These are phyloP conservation scores for Alternaria rosae DNA, from an alignment of 2,329 filamentous ascomycete genomes.

Conservation along the genomic window DNA sequence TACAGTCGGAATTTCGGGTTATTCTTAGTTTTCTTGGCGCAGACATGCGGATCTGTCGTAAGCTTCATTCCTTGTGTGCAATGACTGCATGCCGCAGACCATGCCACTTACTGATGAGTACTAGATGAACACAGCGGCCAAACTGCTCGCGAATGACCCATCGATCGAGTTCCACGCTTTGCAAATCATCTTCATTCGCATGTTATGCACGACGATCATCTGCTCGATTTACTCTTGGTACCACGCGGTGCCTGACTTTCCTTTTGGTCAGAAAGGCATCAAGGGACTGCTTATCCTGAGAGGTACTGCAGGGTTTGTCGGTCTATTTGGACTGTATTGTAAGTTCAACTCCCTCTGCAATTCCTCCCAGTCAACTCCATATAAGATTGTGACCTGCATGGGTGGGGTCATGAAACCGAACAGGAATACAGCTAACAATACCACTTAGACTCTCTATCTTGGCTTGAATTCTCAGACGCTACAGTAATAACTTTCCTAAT, in stretches of 20 bases:
- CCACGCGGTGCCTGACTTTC: slow-evolving; percentile 51
- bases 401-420: not conserved
- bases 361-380: not conserved
- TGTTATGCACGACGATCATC: slow-evolving; percentile 72
- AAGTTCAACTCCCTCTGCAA: slow-evolving; percentile 6
- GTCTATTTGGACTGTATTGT: slow-evolving; percentile 42
- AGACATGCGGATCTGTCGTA: slow-evolving; percentile 50
- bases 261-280: slow-evolving; percentile 28
- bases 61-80: not conserved
- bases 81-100: not conserved
- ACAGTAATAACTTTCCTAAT: slow-evolving; percentile 86
- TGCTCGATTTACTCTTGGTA: slow-evolving; percentile 76
- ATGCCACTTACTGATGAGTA: not conserved
- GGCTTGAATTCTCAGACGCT: slow-evolving; percentile 82
- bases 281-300: slow-evolving; percentile 27
- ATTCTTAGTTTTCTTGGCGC: slow-evolving; percentile 33
- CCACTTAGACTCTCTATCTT: slow-evolving; percentile 67
- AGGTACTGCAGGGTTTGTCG: slow-evolving; percentile 35
- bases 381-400: not conserved
- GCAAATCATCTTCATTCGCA: slow-evolving; percentile 77
- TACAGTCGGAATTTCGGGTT: slow-evolving; percentile 36
- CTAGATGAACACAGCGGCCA: slow-evolving; percentile 37
- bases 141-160: slow-evolving; percentile 34
- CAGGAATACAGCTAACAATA: not conserved
- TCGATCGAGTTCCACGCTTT: slow-evolving; percentile 37